Base-by-base conservation (phyloP, 2,329 filamentous ascomycete species). In the Fusarium bulbicola region DNA sequence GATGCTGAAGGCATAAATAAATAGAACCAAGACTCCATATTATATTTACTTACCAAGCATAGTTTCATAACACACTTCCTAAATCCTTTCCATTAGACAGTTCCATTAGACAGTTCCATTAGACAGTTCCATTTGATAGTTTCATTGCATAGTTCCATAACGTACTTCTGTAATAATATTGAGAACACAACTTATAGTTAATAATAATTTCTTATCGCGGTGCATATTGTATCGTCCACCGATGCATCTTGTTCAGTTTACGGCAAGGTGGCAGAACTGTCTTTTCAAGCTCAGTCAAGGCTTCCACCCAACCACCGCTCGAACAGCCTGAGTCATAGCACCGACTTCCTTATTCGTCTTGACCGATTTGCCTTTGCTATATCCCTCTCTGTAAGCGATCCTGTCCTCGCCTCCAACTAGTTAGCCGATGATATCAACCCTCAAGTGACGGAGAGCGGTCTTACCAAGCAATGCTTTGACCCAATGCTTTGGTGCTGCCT, bases 181-280 rank as follows among this genome's bases (percentile, higher is more conserved):
- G 5, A 24, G 24, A 24, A 24, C 24, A 24, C 5, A 24, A 24
- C 5, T 24, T 24, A 24, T 24, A 24, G 24, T 24, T 24, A 24
- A 24, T 24, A 24, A 24, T 24, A 24, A 24, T 24, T 24, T 24
- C 24, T 24, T 24, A 24, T 24, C 24, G 24, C 24, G 24, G 24
- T 26, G 12, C 20, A 39, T 58, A 39, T 13, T 2, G 1, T 30
- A 10, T 24, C 6, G 12, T n/a, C 12, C 4, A 50, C n/a, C 3
- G 5, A 28, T n/a, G 24, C 6, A 20, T 20, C 2, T 11, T 32
- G 7, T n/a, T 0, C 12, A 21, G 10, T 0, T 28, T 1, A 5
- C 0, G 11, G 28, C 21, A 32, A 49, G 7, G 1, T n/a, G 3
- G 15, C 6, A 18, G 5, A 32, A 30, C 7, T 0, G 21, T 24